Base-by-base conservation (phyloP, 805 yeast species). In the Barnettozyma sp. region DNA sequence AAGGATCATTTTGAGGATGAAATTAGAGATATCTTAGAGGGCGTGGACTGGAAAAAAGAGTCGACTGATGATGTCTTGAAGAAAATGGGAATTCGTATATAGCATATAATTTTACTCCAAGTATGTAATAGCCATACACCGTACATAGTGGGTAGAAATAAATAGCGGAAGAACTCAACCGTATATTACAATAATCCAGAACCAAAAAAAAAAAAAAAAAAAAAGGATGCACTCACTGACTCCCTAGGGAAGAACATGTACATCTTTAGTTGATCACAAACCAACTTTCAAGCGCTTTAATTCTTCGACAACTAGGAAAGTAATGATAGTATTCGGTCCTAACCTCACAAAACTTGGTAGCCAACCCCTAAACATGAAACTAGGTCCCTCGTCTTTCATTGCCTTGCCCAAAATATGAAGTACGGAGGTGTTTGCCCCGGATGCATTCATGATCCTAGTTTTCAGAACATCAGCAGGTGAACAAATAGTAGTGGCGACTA, bases 401-500 rank as follows among this genome's bases (percentile, higher is more conserved):
- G 90, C 83, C 6, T 58, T 55, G 2, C 46, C 45, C 41, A 84
- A 56, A 29, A 82, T 75, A 2, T 55, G 41, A 3, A 72, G 30
- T 3, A 85, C 78, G 42, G 72, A 60, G 35, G 64, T 64, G 41
- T 67, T 64, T 9, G 49, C 46, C 11, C 48, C 47, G 11, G 30
- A 56, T 4, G 67, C 72, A 59, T 82, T 80, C 95, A 85, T 85
- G 40, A 85, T 82, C 52, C 94, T 67, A 3, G 95, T 86, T 58
- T 86, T 86, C 33, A 85, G 78, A 4, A 85, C 95, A 58, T 85
- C 95, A 8, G 88, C 95, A 1, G 95, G 95, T 2, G 94, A 83
- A 56, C 95, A 86, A 14, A 85, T 82, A 0, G 95, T 86, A 0
- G 95, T 85, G 6, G 95, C 95, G 5, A 85, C 85, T 23, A 85